Base-by-base conservation (phyloP, 257 asterid genomes). In the Capsicum rhomboideum region DNA sequence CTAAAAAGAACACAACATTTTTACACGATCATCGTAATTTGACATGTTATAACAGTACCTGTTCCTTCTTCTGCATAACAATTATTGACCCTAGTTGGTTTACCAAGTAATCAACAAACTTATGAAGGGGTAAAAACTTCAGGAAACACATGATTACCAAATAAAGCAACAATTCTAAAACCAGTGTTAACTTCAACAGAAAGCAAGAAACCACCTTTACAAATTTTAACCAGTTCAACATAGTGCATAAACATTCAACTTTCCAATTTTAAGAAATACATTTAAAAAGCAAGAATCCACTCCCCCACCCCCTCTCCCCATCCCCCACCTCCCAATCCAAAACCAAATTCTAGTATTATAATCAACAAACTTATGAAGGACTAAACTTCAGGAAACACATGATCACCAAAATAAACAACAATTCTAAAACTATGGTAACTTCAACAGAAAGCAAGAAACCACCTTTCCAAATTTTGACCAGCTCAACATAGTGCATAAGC, bases 1-100 rank as follows among this genome's bases (percentile, higher is more conserved):
- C 93, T 90, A 83, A 49, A 74, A 75, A 53, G 2, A 75, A 75
- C 34, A 67, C 4, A 2, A 68, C 78, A 10, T 68, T 34, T 68
- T 68, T 34, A 68, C 78, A 34, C n/a, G 1, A 31, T 67, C 50
- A 8, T 67, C 31, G 49, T 31, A 67, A 31, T 67, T 67, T 31
- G 23, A 31, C 49, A 31, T 67, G 75, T 31, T 34, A 67, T 8
- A 34, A 34, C 78, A 18, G 52, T 26, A 68, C 78, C 26, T 68
- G 28, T 34, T 34, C 40, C n/a, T 42, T 42, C 20, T 42, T n/a
- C 79, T n/a, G 10, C n/a, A 71, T n/a, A 42, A 2, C 55, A 6
- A 40, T 21, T 72, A 12, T 44, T 72, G 12, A 42, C 56, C 55
- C 6, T 44, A 72, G 58, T 13, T 46, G 79, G 78, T 68, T 74